These are phyloP conservation scores for Dothideomycetes sp. DNA, from an alignment of 2,329 filamentous ascomycete genomes.

Conservation along the genomic window DNA sequence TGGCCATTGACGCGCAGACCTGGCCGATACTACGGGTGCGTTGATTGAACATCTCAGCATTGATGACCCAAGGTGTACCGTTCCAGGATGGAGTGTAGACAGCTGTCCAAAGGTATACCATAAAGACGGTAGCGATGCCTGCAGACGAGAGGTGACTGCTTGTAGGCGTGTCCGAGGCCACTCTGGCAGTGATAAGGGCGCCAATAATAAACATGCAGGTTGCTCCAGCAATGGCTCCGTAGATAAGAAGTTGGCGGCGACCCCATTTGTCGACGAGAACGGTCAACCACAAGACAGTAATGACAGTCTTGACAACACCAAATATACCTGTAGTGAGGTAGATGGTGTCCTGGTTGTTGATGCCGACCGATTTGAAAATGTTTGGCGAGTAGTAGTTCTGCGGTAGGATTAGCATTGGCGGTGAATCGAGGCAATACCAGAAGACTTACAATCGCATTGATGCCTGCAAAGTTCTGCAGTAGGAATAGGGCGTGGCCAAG, in stretches of 20 bases:
- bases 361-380: slow-evolving; percentile 55
- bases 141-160: slow-evolving; percentile 31
- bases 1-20: slow-evolving; percentile 22
- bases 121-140: slow-evolving; percentile 42
- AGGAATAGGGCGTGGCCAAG: slow-evolving; percentile 13
- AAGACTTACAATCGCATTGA: slow-evolving; percentile 7
- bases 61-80: slow-evolving; percentile 30
- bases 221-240: slow-evolving; percentile 38
- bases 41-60: slow-evolving; percentile 36
- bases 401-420: neutral
- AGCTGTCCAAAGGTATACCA: slow-evolving; percentile 44
- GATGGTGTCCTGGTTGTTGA: slow-evolving; percentile 46
- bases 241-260: slow-evolving; percentile 31
- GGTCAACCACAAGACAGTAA: slow-evolving; percentile 28
- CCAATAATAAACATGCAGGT: slow-evolving; percentile 42
- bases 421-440: neutral
- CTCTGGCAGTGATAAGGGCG: slow-evolving; percentile 41
- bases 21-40: slow-evolving; percentile 27
- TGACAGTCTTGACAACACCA: slow-evolving; percentile 19
- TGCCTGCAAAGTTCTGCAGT: slow-evolving; percentile 11
- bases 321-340: slow-evolving; percentile 41
- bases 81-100: slow-evolving; percentile 35
- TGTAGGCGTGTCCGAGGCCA: slow-evolving; percentile 35
- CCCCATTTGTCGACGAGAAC: slow-evolving; percentile 29
- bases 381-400: slow-evolving; percentile 53